Base-by-base conservation (phyloP, 176 grass and related monocot species). In the Oryza longistaminata region DNA sequence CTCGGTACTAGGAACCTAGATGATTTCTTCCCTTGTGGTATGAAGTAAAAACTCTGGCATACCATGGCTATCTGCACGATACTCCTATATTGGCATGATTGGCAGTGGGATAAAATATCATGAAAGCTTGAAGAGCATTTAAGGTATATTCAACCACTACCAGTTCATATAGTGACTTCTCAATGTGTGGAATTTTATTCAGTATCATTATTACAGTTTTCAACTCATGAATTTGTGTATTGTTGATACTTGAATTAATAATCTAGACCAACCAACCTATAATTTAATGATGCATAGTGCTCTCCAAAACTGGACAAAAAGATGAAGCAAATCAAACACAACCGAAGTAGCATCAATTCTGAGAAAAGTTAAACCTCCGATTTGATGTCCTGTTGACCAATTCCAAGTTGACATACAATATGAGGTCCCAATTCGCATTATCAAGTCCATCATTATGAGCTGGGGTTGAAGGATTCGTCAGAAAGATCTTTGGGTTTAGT, bases 361-460 rank as follows among this genome's bases (percentile, higher is more conserved):
- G 52, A 81, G 64, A 78, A 87, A 86, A 68, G 72, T 3, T 84
- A 80, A 92, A 99, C 97, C 93, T 99, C 68, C 85, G 83, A 21
- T 96, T 94, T 46, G 88, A 77, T 69, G 85, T 71, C 62, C 76
- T 70, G 88, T 96, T 99, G 70, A 92, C 78, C 88, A 99, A 88
- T 72, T 93, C 93, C 68, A 92, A 81, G 68, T 99, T 96, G 73
- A 94, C 90, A 84, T 92, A 92, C 71, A 99, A 82, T 82, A 99
- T 93, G 33, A 99, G 97, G 74, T 99, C 93, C 68, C 88, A 99
- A 61, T 94, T 94, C 73, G 81, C 84, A 96, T 99, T 99, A 78
- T 99, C 97, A 91, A 89, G 78, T 7, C 97, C 97, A 91, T 94
- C 88, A 87, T 99, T 99, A 78, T 92, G 88, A 22, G 87, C 84